Base-by-base conservation (phyloP, 306 rosid genomes). In the Pyrus communis region DNA sequence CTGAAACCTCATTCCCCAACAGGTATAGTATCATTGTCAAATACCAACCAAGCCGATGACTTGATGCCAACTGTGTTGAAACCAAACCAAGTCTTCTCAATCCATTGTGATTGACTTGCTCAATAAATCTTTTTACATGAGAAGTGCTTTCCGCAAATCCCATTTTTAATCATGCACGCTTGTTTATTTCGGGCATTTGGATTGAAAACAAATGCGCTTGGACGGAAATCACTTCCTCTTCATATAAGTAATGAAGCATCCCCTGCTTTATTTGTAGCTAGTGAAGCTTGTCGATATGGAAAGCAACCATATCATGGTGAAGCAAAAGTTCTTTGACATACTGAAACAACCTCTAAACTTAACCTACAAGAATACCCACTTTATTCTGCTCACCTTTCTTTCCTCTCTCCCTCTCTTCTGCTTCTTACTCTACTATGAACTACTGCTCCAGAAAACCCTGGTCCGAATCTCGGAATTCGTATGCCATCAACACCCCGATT, bases 361-460 rank as follows among this genome's bases (percentile, higher is more conserved):
- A 28, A 74, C 69, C 82, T 72, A 12, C 78, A 65, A 43, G 30
- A 83, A 86, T 75, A 77, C 67, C 69, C 83, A 72, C 46, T 89
- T 91, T 75, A 81, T 80, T 80, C 57, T 82, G 75, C 78, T 85
- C 82, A 54, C 76, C 54, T 60, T 87, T 75, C 28, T 87, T 78
- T 49, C 73, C 72, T 77, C 86, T 2, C 74, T 89, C 64, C 93
- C 87, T 35, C 79, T 79, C 61, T 84, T 82, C 51, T 67, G 78
- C 76, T 75, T 85, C 67, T 83, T 75, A 81, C 19, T 84, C 54
- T 77, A 79, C 78, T 77, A 75, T 14, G 91, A 88, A 72, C 60
- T 11, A 17, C 15, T 46, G 54, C 79, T 82, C 80, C 87, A 77
- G 62, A 71, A 40, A 60, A 79, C 76, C 19, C 23, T 84, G 21